Evolutionary conservation across 2,329 filamentous ascomycete genomes (phyloP).

Genomic region (Colletotrichum scovillei): DNA sequence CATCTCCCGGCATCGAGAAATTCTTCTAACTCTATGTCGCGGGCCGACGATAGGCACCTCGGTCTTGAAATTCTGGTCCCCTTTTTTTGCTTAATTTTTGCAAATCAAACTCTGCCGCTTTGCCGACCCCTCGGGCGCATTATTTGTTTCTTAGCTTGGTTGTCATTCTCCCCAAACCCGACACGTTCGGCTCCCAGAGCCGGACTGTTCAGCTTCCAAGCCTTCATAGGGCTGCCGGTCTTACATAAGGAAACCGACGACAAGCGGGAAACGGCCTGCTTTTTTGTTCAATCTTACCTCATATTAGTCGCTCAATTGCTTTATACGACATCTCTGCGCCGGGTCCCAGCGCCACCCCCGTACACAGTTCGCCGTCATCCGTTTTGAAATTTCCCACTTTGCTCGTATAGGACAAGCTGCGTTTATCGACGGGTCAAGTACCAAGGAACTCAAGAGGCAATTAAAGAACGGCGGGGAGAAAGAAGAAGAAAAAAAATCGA

Average conservation of each 20-base stretch:
- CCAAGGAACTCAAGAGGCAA: not conserved
- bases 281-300: not conserved
- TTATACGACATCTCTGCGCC: not conserved
- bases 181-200: conserved; percentile 21
- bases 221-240: conserved; percentile 12
- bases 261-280: not conserved
- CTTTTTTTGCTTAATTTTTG: no score
- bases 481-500: not conserved
- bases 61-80: not conserved
- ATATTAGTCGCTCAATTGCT: conserved; percentile 6
- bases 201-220: not conserved
- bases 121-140: not conserved
- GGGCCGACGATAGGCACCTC: not conserved
- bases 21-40: not conserved
- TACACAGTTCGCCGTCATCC: not conserved
- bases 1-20: not conserved
- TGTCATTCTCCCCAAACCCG: no score
- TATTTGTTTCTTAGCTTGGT: not conserved
- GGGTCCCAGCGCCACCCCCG: not conserved
- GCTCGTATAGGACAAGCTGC: conserved; percentile 3
- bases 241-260: not conserved
- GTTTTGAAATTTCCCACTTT: not conserved
- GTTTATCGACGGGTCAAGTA: not conserved
- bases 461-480: not conserved
- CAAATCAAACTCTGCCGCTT: not conserved